phyloP scores from a whole-genome alignment of 1,284 basidiomycete species.

The Rhodotorula mucilaginosa region DNA sequence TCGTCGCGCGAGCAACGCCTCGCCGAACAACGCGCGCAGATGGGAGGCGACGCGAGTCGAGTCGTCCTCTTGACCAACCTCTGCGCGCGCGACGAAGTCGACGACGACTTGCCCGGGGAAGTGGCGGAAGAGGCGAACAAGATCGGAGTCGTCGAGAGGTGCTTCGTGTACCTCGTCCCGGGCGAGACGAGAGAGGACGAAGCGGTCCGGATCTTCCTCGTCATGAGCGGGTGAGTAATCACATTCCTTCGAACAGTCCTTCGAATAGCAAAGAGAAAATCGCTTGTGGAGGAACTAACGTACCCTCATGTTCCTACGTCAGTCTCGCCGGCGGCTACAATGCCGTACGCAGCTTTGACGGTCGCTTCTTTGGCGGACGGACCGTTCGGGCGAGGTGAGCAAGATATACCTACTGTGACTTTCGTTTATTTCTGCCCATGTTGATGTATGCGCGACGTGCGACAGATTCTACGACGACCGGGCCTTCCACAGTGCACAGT shows the following conservation, averaged over 20 bases:
- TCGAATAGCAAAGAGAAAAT: too few relatives aligned
- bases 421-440: too few relatives aligned
- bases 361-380: conserved; percentile 82
- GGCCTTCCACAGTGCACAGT: conserved; percentile 26
- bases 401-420: too few relatives aligned
- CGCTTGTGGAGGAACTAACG: too few relatives aligned
- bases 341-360: conserved; percentile 84
- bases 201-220: conserved; percentile 73
- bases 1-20: conserved; percentile 22
- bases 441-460: too few relatives aligned
- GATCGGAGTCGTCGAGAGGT: conserved; percentile 49
- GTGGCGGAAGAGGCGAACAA: conserved; percentile 87
- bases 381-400: conserved; percentile 55
- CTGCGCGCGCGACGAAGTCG: conserved; percentile 74
- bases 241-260: too few relatives aligned
- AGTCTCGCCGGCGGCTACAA: conserved; percentile 92
- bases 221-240: conserved; percentile 58
- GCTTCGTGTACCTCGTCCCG: conserved; percentile 40
- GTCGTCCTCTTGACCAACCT: conserved; percentile 83
- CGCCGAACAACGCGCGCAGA: conserved; percentile 46
- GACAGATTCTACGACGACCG: conserved; percentile 40
- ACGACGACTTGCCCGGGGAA: conserved; percentile 79
- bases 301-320: too few relatives aligned
- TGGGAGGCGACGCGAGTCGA: conserved; percentile 77
- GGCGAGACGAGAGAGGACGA: conserved; percentile 59